Conservation (phyloP, 1,284 basidiomycete genomes). For the Fereydounia khargensis region DNA sequence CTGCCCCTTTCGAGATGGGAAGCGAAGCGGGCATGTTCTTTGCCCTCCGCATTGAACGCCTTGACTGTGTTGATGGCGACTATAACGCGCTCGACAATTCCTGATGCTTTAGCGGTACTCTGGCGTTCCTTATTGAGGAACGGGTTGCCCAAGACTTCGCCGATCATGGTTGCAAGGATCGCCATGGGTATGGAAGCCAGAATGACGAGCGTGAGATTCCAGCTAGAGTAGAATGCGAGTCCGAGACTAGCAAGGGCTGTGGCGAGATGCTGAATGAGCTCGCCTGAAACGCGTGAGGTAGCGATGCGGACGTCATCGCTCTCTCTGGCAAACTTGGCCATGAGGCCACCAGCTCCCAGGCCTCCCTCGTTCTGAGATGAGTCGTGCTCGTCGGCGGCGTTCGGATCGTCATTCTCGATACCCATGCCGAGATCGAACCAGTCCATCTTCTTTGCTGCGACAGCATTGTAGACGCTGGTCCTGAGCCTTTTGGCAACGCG, state of each 20-base stretch:
- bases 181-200: constrained; percentile 84
- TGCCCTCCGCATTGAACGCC: constrained; percentile 79
- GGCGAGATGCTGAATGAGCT: constrained; percentile 74
- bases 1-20: constrained; percentile 63
- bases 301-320: constrained; percentile 89
- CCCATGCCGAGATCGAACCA: constrained; percentile 54
- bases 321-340: constrained; percentile 93
- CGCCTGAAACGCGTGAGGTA: constrained; percentile 73
- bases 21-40: constrained; percentile 65
- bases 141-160: constrained; percentile 65
- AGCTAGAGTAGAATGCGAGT: constrained; percentile 78
- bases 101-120: constrained; percentile 70
- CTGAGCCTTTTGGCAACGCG: constrained; percentile 72
- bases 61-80: constrained; percentile 87
- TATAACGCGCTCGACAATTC: constrained; percentile 75
- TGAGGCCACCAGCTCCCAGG: constrained; percentile 80
- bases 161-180: constrained; percentile 68
- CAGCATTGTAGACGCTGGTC: constrained; percentile 68
- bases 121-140: constrained; percentile 70
- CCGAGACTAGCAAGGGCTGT: constrained; percentile 76
- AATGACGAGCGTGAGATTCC: constrained; percentile 83
- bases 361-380: constrained; percentile 29
- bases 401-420: not conserved
- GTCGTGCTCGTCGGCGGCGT: not conserved
- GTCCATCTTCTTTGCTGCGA: constrained; percentile 72